A percentile compares a stretch with the other conserved stretches of the same genome.
phyloP scores from a whole-genome alignment of 73 alveolate genomes.

The Paramecium sexaurelia region DNA sequence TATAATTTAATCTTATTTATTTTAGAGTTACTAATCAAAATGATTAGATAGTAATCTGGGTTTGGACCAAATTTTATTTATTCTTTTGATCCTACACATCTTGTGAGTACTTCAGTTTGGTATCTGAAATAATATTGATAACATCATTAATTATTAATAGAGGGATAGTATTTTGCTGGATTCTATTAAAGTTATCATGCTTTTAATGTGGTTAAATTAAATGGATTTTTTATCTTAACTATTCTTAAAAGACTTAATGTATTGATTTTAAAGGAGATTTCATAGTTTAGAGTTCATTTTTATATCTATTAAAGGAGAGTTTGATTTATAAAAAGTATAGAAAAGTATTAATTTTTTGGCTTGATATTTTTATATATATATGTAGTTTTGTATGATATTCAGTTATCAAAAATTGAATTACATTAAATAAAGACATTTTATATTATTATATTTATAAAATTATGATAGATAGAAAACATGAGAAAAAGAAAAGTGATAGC shows the following conservation, averaged over 20 bases:
- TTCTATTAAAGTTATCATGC: conserved; percentile 93
- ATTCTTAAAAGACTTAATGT: conserved; percentile 71
- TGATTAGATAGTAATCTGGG: conserved; percentile 81
- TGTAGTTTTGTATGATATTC: background rate
- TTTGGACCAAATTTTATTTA: conserved; percentile 93
- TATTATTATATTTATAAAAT: background rate
- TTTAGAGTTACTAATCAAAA: conserved; percentile 77
- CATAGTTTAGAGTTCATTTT: conserved; percentile 80
- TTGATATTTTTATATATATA: conserved; percentile 53
- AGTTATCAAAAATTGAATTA: background rate
- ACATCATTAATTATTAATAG: background rate
- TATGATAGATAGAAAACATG: background rate
- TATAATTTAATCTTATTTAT: background rate
- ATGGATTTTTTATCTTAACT: conserved; percentile 72
- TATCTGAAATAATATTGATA: conserved; percentile 64
- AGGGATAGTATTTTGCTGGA: conserved; percentile 87
- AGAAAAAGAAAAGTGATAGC: background rate
- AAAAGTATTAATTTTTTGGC: conserved; percentile 71
- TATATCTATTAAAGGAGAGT: conserved; percentile 81
- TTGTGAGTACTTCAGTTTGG: conserved; percentile 87
- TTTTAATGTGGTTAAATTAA: conserved; percentile 74
- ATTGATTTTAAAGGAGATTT: conserved; percentile 75
- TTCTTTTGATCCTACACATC: conserved; percentile 90
- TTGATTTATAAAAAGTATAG: conserved; percentile 70
- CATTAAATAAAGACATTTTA: background rate